Percentiles rank a stretch among this genome's conserved stretches.
phyloP scores from a whole-genome alignment of 805 yeast genomes.

The Starmerella floricola region DNA sequence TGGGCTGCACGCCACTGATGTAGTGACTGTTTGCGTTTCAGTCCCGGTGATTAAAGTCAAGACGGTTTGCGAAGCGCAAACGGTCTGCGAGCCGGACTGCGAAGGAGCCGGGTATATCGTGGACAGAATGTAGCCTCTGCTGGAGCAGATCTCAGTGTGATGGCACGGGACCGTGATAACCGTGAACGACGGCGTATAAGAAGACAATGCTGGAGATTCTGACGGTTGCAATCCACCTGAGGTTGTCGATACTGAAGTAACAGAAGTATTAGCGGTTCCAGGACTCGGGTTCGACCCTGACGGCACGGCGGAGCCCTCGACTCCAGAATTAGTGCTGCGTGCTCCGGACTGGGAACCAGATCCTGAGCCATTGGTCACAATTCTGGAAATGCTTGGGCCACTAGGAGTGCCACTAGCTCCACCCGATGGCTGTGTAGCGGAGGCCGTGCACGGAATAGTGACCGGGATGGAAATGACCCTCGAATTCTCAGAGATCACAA shows the following conservation, averaged over 20 bases:
- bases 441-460: slow-evolving; percentile 7
- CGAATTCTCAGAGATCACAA: slow-evolving; percentile 8
- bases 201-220: not conserved
- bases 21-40: not conserved
- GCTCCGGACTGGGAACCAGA: no score
- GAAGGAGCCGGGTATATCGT: slow-evolving; percentile 9
- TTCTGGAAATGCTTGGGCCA: no score
- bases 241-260: no score
- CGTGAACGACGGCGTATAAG: slow-evolving; percentile 1
- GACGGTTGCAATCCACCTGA: no score
- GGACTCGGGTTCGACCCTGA: no score
- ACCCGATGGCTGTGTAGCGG: not conserved
- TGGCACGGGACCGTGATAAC: slow-evolving; percentile 11
- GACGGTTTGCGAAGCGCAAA: no score
- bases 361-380: no score
- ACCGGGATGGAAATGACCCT: slow-evolving; percentile 2
- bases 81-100: not conserved
- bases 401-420: no score
- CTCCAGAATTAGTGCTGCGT: no score
- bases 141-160: slow-evolving; percentile 8
- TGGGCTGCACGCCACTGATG: no score
- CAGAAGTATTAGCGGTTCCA: no score
- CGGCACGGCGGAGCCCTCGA: no score
- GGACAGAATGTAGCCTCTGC: slow-evolving; percentile 7
- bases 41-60: not conserved